Evolutionary conservation across 139 green algal species (phyloP).

Genomic region (Trebouxia sp.): DNA sequence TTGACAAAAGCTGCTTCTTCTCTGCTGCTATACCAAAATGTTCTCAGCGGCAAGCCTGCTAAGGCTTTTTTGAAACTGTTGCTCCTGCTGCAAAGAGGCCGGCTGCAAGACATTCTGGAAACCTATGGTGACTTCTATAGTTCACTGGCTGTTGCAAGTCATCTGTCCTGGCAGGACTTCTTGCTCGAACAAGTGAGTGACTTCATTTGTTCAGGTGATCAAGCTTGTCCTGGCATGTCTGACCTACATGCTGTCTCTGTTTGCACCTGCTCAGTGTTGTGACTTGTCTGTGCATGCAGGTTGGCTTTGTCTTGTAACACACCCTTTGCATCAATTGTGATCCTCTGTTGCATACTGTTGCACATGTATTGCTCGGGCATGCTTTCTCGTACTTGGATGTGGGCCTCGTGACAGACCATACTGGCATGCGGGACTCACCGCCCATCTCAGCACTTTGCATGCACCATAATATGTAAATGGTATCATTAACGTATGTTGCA

Average conservation of each 20-base stretch:
- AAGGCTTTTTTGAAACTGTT: constrained; percentile 22
- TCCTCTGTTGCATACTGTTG: not conserved
- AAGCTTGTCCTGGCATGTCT: not conserved
- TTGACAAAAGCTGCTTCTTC: not conserved
- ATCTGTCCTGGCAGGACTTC: constrained; percentile 19
- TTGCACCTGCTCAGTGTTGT: not conserved
- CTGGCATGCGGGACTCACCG: not conserved
- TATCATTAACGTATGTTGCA: too few species aligned
- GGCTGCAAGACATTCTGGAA: not conserved
- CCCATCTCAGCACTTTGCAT: not conserved
- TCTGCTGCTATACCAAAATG: constrained; percentile 18
- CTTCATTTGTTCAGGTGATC: constrained; percentile 2
- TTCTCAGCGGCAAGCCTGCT: constrained; percentile 16
- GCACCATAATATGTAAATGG: not conserved
- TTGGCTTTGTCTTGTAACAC: not conserved
- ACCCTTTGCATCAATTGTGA: not conserved
- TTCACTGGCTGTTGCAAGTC: not conserved
- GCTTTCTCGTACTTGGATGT: not conserved
- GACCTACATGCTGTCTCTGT: not conserved
- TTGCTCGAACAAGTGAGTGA: constrained; percentile 17
- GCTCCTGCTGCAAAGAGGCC: not conserved
- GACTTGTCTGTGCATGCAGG: not conserved
- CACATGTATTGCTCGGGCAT: not conserved
- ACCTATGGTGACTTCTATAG: constrained; percentile 7
- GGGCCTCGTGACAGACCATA: not conserved